These are phyloP conservation scores for Solanum microdontum DNA, from an alignment of 257 asterid species.

Conservation along the genomic window DNA sequence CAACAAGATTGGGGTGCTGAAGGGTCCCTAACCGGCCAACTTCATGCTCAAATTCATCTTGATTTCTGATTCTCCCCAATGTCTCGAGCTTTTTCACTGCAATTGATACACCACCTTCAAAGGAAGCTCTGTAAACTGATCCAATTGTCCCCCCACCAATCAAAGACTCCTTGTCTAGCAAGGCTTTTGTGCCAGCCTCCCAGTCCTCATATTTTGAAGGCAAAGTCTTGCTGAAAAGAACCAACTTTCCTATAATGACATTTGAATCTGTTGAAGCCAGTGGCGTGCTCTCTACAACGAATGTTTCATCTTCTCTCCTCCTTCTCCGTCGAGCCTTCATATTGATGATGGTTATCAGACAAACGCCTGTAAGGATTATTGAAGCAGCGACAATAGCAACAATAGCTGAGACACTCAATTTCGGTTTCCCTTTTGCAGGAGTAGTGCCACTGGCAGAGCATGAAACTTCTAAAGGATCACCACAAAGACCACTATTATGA, in stretches of 20 bases:
- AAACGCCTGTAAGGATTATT: slow-evolving; percentile 56
- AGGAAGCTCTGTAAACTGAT: slow-evolving; percentile 63
- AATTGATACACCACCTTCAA: slow-evolving; percentile 62
- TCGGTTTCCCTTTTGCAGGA: slow-evolving; percentile 33
- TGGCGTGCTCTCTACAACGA: slow-evolving; percentile 61
- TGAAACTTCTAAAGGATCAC: slow-evolving; percentile 44
- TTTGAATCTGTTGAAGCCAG: slow-evolving; percentile 68
- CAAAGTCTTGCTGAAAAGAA: slow-evolving; percentile 65
- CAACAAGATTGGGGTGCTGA: slow-evolving; percentile 58
- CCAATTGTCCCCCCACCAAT: slow-evolving; percentile 93
- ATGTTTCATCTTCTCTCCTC: slow-evolving; percentile 38
- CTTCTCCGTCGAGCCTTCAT: slow-evolving; percentile 44
- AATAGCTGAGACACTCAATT: slow-evolving; percentile 57
- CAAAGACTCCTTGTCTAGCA: slow-evolving; percentile 78
- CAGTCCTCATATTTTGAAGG: slow-evolving; percentile 94
- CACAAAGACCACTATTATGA: slow-evolving; percentile 68
- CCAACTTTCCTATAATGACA: slow-evolving; percentile 74
- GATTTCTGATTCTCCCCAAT: slow-evolving; percentile 65
- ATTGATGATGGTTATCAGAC: slow-evolving; percentile 58
- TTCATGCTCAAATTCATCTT: slow-evolving; percentile 87
- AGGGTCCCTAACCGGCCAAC: slow-evolving; percentile 63
- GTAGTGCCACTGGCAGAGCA: slow-evolving; percentile 25
- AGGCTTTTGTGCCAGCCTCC: slow-evolving; percentile 89
- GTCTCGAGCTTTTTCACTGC: slow-evolving; percentile 88
- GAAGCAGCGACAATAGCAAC: slow-evolving; percentile 84